phyloP scores from a whole-genome alignment of 768 basidiomycete species.

The Paxillus involutus region DNA sequence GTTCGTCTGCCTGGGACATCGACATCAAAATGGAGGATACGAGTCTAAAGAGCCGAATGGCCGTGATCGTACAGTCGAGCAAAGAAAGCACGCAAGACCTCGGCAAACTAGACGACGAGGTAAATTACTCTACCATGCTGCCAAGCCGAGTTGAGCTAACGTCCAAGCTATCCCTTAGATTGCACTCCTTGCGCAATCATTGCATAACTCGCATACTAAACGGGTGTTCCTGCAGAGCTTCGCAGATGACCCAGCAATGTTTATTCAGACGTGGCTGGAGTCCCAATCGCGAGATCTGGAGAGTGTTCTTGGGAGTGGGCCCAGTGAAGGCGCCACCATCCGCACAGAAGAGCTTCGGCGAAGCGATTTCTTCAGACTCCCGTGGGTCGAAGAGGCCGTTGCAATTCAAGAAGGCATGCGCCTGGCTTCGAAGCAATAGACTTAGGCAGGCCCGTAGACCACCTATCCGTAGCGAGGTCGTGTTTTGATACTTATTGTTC shows the following conservation, averaged over 20 bases:
- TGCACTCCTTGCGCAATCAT: slow-evolving; percentile 77
- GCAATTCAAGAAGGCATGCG: slow-evolving; percentile 82
- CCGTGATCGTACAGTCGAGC: slow-evolving; percentile 63
- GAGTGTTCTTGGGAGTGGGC: slow-evolving; percentile 84
- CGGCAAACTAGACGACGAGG: slow-evolving; percentile 84
- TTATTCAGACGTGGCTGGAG: slow-evolving; percentile 89
- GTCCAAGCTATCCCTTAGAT: slow-evolving; percentile 48
- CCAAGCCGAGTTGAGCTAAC: slow-evolving; percentile 17
- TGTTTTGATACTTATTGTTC: slow-evolving; percentile 6
- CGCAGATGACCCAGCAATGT: slow-evolving; percentile 70
- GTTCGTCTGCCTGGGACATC: slow-evolving; percentile 80
- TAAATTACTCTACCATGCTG: slow-evolving; percentile 25
- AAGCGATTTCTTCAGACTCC: slow-evolving; percentile 88
- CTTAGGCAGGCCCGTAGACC: background rate
- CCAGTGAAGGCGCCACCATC: slow-evolving; percentile 73
- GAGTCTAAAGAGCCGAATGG: slow-evolving; percentile 69
- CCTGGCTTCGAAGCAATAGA: slow-evolving; percentile 51
- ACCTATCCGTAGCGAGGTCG: background rate
- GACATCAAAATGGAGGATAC: slow-evolving; percentile 88
- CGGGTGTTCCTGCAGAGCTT: slow-evolving; percentile 84
- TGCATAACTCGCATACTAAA: slow-evolving; percentile 86
- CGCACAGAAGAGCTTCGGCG: slow-evolving; percentile 86
- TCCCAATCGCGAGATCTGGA: slow-evolving; percentile 92
- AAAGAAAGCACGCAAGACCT: slow-evolving; percentile 72
- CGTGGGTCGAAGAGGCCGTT: slow-evolving; percentile 91